Conservation (phyloP, 768 basidiomycete species). For the Calocera viscosa region DNA sequence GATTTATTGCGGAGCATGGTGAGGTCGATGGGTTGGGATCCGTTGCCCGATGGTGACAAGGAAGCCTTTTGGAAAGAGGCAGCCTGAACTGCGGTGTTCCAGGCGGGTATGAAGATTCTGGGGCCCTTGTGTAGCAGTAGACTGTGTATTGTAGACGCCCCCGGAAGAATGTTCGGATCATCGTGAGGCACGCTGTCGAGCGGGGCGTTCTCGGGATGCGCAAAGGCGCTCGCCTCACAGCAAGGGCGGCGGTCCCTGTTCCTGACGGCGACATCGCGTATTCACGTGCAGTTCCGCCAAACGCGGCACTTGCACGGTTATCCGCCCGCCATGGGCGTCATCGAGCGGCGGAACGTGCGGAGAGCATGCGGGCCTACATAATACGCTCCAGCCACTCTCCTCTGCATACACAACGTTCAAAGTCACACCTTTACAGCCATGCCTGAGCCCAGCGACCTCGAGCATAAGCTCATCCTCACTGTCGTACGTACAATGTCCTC, state of each 20-base stretch:
- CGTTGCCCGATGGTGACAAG: neutral
- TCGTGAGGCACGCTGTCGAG: neutral
- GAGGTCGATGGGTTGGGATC: neutral
- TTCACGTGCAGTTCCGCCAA: neutral
- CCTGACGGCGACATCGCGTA: neutral
- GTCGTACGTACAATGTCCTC: constrained; percentile 1
- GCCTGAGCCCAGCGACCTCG: neutral
- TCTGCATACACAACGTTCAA: neutral
- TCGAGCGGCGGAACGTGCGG: neutral
- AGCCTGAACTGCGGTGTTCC: neutral
- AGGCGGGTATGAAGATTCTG: neutral
- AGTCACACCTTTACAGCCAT: neutral
- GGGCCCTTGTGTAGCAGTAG: too few relatives aligned
- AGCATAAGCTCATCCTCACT: neutral
- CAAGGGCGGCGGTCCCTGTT: neutral
- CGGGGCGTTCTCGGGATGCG: too few relatives aligned
- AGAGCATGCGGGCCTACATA: neutral
- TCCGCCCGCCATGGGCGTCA: neutral
- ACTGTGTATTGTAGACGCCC: neutral
- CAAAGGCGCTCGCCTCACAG: too few relatives aligned
- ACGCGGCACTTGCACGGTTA: neutral
- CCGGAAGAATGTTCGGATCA: neutral
- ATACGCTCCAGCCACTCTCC: neutral
- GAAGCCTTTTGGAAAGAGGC: neutral
- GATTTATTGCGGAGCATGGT: neutral